Evolutionary conservation across 352 stramenopile species (phyloP), one percentile per base, ranked within the genome.

Genomic region (Elongisporangium prolatum): DNA sequence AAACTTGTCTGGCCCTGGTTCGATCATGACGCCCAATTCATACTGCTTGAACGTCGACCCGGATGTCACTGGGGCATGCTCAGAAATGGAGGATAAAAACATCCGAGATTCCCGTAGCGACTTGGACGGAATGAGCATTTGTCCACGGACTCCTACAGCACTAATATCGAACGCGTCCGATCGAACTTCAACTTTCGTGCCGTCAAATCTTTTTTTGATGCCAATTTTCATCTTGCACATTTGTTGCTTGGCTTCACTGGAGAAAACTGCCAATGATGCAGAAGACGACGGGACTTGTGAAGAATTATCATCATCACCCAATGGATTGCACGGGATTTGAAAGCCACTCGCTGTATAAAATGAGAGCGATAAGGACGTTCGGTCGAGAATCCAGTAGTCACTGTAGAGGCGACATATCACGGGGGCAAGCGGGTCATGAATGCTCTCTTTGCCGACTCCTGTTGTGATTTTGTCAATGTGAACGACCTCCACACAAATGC

Each of bases 301-400:
- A 9, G 34, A 44, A 44, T 17, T 11, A 2, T 44, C 34, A 4
- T 44, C 10, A 11, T 44, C 34, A 11, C 34, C 11, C 11, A 44
- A 44, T 9, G 34, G 34, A 63, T 82, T 75, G 57, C 75, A 77
- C 18, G 74, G 68, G 37, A 86, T 86, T 9, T 76, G 66, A 21
- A 75, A 86, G n/a, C 80, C 75, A 55, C 85, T 72, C 2, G 69
- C 71, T 7, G 82, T 90, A 51, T 89, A 84, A 57, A 89, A 89
- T 13, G 74, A 68, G 8, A 95, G 76, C 7, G 70, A 85, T 2
- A 95, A 63, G 22, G 72, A 84, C 16, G 85, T 91, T 22, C 85
- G 80, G 56, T 95, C 83, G 52, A 95, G 88, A 48, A 95, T 57
- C 85, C 85, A 95, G 61, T 93, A 95, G 54, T 95, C 83, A 6